A percentile compares a stretch with the other conserved stretches of the same genome.
Evolutionary conservation across 495 filamentous ascomycete species (phyloP).

Genomic region (Xylaria castorea): DNA sequence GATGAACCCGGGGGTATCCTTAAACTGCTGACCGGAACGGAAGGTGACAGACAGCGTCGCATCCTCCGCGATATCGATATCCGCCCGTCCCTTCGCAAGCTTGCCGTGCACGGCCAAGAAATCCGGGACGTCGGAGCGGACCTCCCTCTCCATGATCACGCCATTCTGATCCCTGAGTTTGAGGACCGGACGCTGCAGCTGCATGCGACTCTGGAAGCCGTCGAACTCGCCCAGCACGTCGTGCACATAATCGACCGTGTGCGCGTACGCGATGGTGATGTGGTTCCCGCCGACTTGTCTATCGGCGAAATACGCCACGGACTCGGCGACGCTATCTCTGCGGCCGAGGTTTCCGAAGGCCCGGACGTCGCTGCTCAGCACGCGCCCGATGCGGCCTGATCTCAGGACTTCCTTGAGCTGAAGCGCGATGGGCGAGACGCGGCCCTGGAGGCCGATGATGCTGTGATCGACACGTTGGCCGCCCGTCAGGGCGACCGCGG

Average conservation of each 20-base stretch:
- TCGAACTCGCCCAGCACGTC: conserved; percentile 54
- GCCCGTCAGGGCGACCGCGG: conserved; percentile 54
- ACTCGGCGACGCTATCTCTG: conserved; percentile 40
- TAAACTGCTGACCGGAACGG: conserved; percentile 58
- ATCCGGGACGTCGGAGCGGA: conserved; percentile 50
- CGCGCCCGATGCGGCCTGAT: conserved; percentile 58
- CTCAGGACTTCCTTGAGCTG: conserved; percentile 57
- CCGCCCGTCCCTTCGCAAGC: conserved; percentile 38
- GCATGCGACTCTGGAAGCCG: conserved; percentile 47
- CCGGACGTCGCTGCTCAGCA: conserved; percentile 60
- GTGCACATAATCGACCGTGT: conserved; percentile 53
- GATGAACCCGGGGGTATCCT: conserved; percentile 52
- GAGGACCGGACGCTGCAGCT: conserved; percentile 53
- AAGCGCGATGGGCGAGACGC: conserved; percentile 48
- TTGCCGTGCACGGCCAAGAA: conserved; percentile 56
- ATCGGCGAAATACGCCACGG: conserved; percentile 53
- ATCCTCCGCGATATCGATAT: conserved; percentile 35
- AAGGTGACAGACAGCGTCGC: conserved; percentile 53
- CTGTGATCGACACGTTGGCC: conserved; percentile 48
- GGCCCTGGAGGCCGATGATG: conserved; percentile 61
- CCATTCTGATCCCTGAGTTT: conserved; percentile 39
- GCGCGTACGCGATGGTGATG: conserved; percentile 60
- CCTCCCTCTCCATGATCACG: conserved; percentile 39
- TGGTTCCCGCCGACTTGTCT: conserved; percentile 56
- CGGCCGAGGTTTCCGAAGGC: conserved; percentile 46